A percentile compares a stretch with the other conserved stretches of the same genome.
These are phyloP conservation scores for Geosmithia flava DNA, from an alignment of 2,329 filamentous ascomycete genomes.

Conservation along the genomic window DNA sequence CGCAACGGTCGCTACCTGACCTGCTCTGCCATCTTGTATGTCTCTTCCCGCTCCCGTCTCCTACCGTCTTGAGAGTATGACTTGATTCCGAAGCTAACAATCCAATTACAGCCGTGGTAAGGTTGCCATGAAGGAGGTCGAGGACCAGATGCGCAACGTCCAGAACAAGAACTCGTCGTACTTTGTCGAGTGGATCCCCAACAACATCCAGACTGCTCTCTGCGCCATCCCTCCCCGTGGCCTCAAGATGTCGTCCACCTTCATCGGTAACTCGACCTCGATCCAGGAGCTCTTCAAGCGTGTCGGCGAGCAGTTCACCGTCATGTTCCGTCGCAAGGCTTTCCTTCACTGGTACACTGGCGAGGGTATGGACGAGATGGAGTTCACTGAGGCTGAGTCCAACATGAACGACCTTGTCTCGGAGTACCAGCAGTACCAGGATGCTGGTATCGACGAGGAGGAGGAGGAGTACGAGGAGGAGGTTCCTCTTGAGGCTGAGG, in stretches of 20 bases:
- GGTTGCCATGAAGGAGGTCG: slow-evolving; percentile 99
- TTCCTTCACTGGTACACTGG: slow-evolving; percentile 99
- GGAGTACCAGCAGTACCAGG: slow-evolving; percentile 99
- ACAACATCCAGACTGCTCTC: slow-evolving; percentile 99
- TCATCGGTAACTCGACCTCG: slow-evolving; percentile 97
- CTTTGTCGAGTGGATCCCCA: slow-evolving; percentile 99
- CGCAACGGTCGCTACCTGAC: slow-evolving; percentile 99
- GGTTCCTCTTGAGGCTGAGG: slow-evolving; percentile 61
- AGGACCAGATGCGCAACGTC: slow-evolving; percentile 99
- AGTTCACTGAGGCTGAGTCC: slow-evolving; percentile 99
- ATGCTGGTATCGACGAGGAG: slow-evolving; percentile 91
- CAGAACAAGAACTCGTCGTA: slow-evolving; percentile 99
- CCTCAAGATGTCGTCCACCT: slow-evolving; percentile 98
- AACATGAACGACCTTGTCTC: slow-evolving; percentile 99
- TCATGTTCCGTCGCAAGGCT: slow-evolving; percentile 99
- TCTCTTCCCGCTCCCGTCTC: slow-evolving; percentile 12
- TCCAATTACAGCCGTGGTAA: slow-evolving; percentile 64
- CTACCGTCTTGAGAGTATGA: not conserved
- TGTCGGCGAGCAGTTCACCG: slow-evolving; percentile 98
- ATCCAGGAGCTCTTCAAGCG: slow-evolving; percentile 99
- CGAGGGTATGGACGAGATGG: slow-evolving; percentile 99
- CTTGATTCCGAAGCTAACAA: not conserved
- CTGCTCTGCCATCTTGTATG: slow-evolving; percentile 95
- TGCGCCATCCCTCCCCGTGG: slow-evolving; percentile 97
- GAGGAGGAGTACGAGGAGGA: slow-evolving; percentile 95